phyloP scores from a whole-genome alignment of 169 alveolate genomes.

The Eimeria maxima region DNA sequence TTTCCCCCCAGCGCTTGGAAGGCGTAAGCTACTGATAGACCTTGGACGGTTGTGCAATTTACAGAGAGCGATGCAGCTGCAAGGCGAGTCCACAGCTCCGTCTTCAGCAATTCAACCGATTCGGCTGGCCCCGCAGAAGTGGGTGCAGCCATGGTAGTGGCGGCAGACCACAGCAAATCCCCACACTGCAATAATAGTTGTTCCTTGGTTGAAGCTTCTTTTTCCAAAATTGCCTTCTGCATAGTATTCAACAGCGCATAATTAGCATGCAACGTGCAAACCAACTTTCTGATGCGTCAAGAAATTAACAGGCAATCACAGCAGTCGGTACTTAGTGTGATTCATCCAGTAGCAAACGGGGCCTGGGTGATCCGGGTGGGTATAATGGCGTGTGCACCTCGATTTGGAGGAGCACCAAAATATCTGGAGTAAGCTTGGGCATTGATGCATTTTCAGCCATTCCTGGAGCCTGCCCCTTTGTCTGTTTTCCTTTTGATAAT shows the following conservation, averaged over 20 bases:
- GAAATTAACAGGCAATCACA: neutral
- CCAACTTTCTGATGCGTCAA: neutral
- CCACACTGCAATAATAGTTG: slow-evolving; percentile 60
- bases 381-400: slow-evolving; percentile 15
- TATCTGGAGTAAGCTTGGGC: slow-evolving; percentile 58
- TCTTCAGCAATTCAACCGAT: slow-evolving; percentile 8
- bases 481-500: slow-evolving; percentile 1
- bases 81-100: slow-evolving; percentile 69
- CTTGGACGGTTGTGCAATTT: neutral
- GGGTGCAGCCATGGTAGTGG: slow-evolving; percentile 43
- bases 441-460: slow-evolving; percentile 9
- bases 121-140: slow-evolving; percentile 18
- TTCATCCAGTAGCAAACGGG: neutral
- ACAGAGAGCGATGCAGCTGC: slow-evolving; percentile 70
- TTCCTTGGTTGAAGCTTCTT: slow-evolving; percentile 35
- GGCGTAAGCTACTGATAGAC: slow-evolving; percentile 48
- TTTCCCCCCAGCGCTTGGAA: slow-evolving; percentile 61
- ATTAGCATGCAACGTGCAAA: neutral
- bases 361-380: neutral
- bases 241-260: neutral
- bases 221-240: slow-evolving; percentile 70
- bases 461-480: slow-evolving; percentile 39
- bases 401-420: slow-evolving; percentile 67
- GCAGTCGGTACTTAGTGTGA: neutral
- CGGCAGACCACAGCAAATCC: slow-evolving; percentile 46